Base-by-base conservation (phyloP, 1,139 yeast genomes). In the Geotrichum carabidarum region DNA sequence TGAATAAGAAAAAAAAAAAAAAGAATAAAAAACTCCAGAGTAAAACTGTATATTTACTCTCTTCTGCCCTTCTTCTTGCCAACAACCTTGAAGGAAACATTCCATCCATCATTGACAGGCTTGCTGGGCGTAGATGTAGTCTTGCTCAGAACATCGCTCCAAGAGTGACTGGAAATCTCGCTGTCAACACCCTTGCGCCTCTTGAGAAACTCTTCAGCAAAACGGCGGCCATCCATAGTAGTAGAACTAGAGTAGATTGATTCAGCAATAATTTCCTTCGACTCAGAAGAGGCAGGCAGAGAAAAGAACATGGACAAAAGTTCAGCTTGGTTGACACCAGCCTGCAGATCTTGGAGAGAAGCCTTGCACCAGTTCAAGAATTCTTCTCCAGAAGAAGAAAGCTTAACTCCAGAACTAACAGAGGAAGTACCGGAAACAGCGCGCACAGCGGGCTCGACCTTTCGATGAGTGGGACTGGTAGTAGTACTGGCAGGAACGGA, bases 201-300 rank as follows among this genome's bases (percentile, higher is more conserved):
- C 72, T 85, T 86, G 68, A 86, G 75, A 68, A 93, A 93, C 66
- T 93, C 99, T 57, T 80, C 82, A 1, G 98, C 95, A 74, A 91
- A 93, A 60, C 96, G 79, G 68, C 96, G 83, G 22, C 98, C 99
- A 68, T 93, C 97, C 88, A 93, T 84, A 1, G 94, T 86, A 1
- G 94, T 81, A 32, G 96, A 87, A 61, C 93, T 87, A 50, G 94
- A 83, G 71, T 90, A 91, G 58, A 93, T 83, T 12, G 97, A 88
- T 68, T 93, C 99, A 2, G 96, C 84, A 66, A 93, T 90, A 67
- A 93, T 87, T 68, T 85, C 95, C 49, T 79, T 76, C 0, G 95
- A 82, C 62, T 90, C 96, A 6, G 76, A 63, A 48, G 82, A 81
- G 42, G 81, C 72, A 40, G 98, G 97, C 60, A 93, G 78, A 53